phyloP scores from a whole-genome alignment of 805 yeast genomes.

The Myxozyma kluyveri region DNA sequence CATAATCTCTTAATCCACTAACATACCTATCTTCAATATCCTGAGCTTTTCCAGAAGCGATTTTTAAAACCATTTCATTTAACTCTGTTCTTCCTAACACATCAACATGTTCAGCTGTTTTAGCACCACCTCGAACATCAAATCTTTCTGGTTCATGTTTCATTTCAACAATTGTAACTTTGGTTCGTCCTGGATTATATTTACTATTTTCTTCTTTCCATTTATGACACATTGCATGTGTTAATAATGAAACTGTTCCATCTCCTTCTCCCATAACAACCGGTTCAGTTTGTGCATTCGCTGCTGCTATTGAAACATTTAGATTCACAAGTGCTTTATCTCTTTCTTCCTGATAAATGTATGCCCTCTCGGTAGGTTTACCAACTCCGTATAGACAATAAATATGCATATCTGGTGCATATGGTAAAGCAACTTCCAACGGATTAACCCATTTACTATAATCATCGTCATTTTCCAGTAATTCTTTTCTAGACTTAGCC shows the following conservation, averaged over 20 bases:
- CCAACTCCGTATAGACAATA: slow-evolving; percentile 96
- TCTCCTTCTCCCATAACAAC: slow-evolving; percentile 90
- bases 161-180: slow-evolving; percentile 83
- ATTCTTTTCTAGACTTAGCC: slow-evolving; percentile 58
- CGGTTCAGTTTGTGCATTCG: slow-evolving; percentile 46
- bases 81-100: slow-evolving; percentile 89
- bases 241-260: slow-evolving; percentile 84
- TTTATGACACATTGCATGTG: slow-evolving; percentile 88
- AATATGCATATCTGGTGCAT: slow-evolving; percentile 88
- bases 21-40: slow-evolving; percentile 57
- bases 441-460: slow-evolving; percentile 93
- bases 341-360: slow-evolving; percentile 71
- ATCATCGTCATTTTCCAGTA: slow-evolving; percentile 61
- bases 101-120: slow-evolving; percentile 97
- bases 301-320: slow-evolving; percentile 70
- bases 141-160: slow-evolving; percentile 89
- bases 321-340: slow-evolving; percentile 53
- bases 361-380: slow-evolving; percentile 92
- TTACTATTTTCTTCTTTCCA: slow-evolving; percentile 68
- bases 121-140: slow-evolving; percentile 95
- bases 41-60: slow-evolving; percentile 79
- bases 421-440: slow-evolving; percentile 82
- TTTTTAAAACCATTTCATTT: slow-evolving; percentile 77
- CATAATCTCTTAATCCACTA: slow-evolving; percentile 64
- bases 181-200: slow-evolving; percentile 71